Percentiles rank a stretch among this genome's conserved stretches.
Evolutionary conservation across 2,329 filamentous ascomycete genomes (phyloP).

Genomic region (Cercospora janseana): DNA sequence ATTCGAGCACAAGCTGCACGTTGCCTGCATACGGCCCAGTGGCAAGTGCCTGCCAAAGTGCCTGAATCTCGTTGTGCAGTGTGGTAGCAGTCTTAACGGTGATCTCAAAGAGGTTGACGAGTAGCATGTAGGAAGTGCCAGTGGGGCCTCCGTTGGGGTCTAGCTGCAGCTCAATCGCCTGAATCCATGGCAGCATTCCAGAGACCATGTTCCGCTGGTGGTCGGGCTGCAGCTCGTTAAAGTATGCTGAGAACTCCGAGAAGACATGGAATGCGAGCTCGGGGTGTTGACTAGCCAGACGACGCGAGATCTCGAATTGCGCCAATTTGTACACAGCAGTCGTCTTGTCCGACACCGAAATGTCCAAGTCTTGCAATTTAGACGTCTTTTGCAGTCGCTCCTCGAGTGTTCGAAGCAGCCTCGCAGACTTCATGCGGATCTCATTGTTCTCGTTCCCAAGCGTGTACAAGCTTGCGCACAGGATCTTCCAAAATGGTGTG

Average conservation of each 20-base stretch:
- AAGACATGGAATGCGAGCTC: constrained; percentile 92
- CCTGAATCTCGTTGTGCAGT: constrained; percentile 94
- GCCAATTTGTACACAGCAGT: constrained; percentile 97
- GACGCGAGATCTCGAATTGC: constrained; percentile 92
- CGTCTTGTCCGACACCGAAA: constrained; percentile 97
- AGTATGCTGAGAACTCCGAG: constrained; percentile 91
- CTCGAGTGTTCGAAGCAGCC: constrained; percentile 76
- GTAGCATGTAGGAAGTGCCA: constrained; percentile 86
- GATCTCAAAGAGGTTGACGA: constrained; percentile 93
- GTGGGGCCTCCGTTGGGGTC: constrained; percentile 90
- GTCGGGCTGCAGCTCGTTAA: constrained; percentile 78
- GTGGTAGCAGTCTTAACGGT: constrained; percentile 87
- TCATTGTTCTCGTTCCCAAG: constrained; percentile 88
- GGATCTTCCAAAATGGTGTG: constrained; percentile 83
- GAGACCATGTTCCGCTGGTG: constrained; percentile 92
- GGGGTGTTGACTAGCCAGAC: constrained; percentile 81
- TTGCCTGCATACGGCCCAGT: constrained; percentile 92
- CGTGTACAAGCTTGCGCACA: constrained; percentile 85
- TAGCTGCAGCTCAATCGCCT: constrained; percentile 85
- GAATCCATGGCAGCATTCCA: constrained; percentile 93
- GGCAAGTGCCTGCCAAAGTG: constrained; percentile 92
- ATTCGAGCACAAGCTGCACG: constrained; percentile 89
- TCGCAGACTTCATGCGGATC: constrained; percentile 82
- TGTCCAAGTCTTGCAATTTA: constrained; percentile 94
- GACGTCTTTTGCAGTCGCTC: constrained; percentile 74